Percentiles rank a stretch among this genome's conserved stretches.
These are phyloP conservation scores for Aspergillus tamarii DNA, from an alignment of 2,329 filamentous ascomycete species.

Conservation along the genomic window DNA sequence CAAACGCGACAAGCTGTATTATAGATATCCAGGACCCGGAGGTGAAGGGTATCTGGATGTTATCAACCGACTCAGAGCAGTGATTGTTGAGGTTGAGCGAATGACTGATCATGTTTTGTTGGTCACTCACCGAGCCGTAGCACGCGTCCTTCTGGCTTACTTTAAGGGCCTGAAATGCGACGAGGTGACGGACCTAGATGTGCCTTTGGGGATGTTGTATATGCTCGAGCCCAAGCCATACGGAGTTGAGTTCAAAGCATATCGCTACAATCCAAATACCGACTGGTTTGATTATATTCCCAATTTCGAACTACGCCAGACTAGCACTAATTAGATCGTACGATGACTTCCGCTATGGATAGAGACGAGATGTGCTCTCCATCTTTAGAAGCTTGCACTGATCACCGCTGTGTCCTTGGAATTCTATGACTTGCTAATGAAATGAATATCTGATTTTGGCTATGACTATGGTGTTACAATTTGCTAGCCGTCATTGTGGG, in stretches of 20 bases:
- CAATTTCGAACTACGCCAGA: slow-evolving; percentile 72
- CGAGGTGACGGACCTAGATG: slow-evolving; percentile 91
- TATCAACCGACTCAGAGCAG: slow-evolving; percentile 90
- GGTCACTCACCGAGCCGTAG: slow-evolving; percentile 89
- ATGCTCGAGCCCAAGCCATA: slow-evolving; percentile 97
- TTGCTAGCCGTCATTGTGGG: background rate
- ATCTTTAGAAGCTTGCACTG: background rate
- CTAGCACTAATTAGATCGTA: slow-evolving; percentile 29
- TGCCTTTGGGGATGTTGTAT: slow-evolving; percentile 91
- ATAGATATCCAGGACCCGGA: slow-evolving; percentile 93
- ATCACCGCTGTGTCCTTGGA: background rate
- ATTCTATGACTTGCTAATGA: slow-evolving; percentile 4
- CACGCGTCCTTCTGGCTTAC: slow-evolving; percentile 90
- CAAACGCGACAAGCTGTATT: slow-evolving; percentile 84
- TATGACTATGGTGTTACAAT: slow-evolving; percentile 4
- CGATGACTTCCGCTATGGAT: background rate
- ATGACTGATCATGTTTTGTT: slow-evolving; percentile 95
- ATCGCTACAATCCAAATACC: slow-evolving; percentile 77
- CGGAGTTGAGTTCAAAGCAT: slow-evolving; percentile 94
- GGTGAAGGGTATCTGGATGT: slow-evolving; percentile 97
- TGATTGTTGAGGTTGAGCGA: slow-evolving; percentile 95
- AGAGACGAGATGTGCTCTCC: background rate
- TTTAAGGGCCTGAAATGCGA: slow-evolving; percentile 91
- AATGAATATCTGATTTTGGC: slow-evolving; percentile 3
- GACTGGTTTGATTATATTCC: slow-evolving; percentile 84